These are phyloP conservation scores for Cavenderia fasciculata DNA, from an alignment of 78 protist genomes.

Conservation along the genomic window DNA sequence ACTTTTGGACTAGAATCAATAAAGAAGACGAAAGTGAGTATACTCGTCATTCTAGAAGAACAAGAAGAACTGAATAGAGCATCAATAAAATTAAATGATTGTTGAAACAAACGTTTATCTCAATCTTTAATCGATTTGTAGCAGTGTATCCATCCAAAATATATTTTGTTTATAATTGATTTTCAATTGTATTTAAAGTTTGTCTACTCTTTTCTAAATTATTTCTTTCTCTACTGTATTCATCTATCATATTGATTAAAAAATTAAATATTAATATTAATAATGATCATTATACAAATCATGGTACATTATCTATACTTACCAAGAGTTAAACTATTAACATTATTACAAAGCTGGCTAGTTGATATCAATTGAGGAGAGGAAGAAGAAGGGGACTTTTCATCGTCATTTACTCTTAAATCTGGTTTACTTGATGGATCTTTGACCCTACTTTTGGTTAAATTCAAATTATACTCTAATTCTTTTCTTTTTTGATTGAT, in stretches of 20 bases:
- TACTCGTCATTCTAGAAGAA: no score
- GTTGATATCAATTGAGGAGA: no score
- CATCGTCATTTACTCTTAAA: background rate
- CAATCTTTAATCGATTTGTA: no score
- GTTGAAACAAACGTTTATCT: no score
- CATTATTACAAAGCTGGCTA: background rate
- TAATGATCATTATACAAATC: background rate
- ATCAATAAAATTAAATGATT: no score
- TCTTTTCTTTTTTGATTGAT: slow-evolving; percentile 16
- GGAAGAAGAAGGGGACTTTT: no score
- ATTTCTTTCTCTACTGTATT: background rate
- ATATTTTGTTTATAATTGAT: no score
- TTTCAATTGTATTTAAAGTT: no score
- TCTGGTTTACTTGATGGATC: background rate
- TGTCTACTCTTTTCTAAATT: background rate
- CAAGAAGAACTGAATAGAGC: no score
- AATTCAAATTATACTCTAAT: slow-evolving; percentile 1
- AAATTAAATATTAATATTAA: background rate
- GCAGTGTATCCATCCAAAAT: no score
- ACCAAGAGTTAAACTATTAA: slow-evolving; percentile 1
- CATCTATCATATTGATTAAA: background rate
- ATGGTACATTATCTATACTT: background rate
- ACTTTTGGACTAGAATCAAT: no score
- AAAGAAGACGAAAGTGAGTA: no score
- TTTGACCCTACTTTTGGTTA: background rate